phyloP scores from a whole-genome alignment of 1,284 basidiomycete species.

The Pterulicium gracile region DNA sequence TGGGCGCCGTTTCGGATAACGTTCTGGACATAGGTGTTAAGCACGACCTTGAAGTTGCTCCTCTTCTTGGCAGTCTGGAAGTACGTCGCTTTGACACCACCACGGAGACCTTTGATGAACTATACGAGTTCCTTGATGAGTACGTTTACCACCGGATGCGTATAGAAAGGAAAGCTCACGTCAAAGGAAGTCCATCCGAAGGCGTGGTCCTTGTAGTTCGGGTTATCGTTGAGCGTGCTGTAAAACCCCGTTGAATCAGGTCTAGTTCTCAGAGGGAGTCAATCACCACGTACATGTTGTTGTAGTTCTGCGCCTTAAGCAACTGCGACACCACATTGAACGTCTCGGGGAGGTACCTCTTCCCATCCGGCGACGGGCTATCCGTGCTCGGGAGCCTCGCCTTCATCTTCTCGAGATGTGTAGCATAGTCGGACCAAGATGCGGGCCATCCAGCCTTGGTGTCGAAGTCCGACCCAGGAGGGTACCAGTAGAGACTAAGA shows the following conservation, averaged over 20 bases:
- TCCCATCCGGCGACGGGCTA: slow-evolving; percentile 48
- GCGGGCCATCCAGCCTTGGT: slow-evolving; percentile 40
- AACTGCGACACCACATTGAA: slow-evolving; percentile 32
- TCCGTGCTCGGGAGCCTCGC: slow-evolving; percentile 47
- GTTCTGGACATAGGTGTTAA: slow-evolving; percentile 37
- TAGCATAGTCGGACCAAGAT: slow-evolving; percentile 39
- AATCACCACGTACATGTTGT: slow-evolving; percentile 14
- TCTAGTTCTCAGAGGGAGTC: not conserved
- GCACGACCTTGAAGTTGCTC: slow-evolving; percentile 39
- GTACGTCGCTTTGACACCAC: slow-evolving; percentile 50
- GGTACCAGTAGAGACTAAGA: slow-evolving; percentile 48
- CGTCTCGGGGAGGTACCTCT: slow-evolving; percentile 44
- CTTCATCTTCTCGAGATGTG: slow-evolving; percentile 37
- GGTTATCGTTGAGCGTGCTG: slow-evolving; percentile 45
- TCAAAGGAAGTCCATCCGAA: slow-evolving; percentile 49
- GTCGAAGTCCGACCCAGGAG: slow-evolving; percentile 41
- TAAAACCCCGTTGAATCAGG: not conserved
- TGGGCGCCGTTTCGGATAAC: slow-evolving; percentile 47
- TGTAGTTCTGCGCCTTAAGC: slow-evolving; percentile 36
- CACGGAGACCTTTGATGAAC: slow-evolving; percentile 49
- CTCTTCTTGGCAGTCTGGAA: slow-evolving; percentile 43
- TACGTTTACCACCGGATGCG: not conserved
- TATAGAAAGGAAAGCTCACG: slow-evolving; percentile 21
- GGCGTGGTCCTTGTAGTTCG: slow-evolving; percentile 45
- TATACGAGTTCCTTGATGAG: slow-evolving; percentile 12